phyloP scores from a whole-genome alignment of 148 eudicot species.

The Spergularia bocconei region DNA sequence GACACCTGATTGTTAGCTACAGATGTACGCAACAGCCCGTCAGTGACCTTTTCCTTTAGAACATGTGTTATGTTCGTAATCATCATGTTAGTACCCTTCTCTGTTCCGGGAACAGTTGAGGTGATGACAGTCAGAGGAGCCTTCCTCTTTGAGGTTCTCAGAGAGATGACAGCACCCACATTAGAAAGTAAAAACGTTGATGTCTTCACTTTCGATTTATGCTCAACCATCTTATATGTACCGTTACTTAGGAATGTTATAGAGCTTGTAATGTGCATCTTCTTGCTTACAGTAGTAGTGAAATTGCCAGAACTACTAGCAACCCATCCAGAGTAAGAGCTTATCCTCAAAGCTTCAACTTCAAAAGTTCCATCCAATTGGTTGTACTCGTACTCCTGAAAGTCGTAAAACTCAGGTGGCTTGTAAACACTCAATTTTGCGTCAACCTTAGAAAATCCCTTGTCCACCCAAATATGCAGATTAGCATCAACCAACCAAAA shows the following conservation, averaged over 20 bases:
- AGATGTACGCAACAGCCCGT: constrained; percentile 26
- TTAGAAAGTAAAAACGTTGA: constrained; percentile 36
- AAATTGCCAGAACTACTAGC: constrained; percentile 52
- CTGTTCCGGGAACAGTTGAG: constrained; percentile 36
- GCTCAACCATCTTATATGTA: constrained; percentile 43
- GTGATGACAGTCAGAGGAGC: constrained; percentile 50
- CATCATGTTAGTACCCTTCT: constrained; percentile 39
- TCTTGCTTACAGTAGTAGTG: constrained; percentile 40
- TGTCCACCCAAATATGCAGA: constrained; percentile 81
- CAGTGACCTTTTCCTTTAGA: constrained; percentile 33
- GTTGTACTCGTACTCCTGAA: constrained; percentile 33
- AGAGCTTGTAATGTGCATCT: constrained; percentile 49
- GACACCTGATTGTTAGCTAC: constrained; percentile 48
- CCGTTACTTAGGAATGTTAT: constrained; percentile 47
- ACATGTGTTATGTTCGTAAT: constrained; percentile 46
- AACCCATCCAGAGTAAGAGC: constrained; percentile 66
- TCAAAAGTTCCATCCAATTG: constrained; percentile 57
- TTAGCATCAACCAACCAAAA: constrained; percentile 90
- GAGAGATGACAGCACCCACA: constrained; percentile 28
- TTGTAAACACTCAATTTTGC: constrained; percentile 29
- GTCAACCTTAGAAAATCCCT: constrained; percentile 34
- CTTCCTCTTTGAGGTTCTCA: constrained; percentile 24
- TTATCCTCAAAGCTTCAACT: constrained; percentile 46
- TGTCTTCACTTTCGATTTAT: constrained; percentile 40
- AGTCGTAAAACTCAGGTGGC: constrained; percentile 31